Percentiles rank a stretch among this genome's conserved stretches.
Evolutionary conservation across 441 rosid genomes (phyloP).

Genomic region (Gossypium davidsonii): DNA sequence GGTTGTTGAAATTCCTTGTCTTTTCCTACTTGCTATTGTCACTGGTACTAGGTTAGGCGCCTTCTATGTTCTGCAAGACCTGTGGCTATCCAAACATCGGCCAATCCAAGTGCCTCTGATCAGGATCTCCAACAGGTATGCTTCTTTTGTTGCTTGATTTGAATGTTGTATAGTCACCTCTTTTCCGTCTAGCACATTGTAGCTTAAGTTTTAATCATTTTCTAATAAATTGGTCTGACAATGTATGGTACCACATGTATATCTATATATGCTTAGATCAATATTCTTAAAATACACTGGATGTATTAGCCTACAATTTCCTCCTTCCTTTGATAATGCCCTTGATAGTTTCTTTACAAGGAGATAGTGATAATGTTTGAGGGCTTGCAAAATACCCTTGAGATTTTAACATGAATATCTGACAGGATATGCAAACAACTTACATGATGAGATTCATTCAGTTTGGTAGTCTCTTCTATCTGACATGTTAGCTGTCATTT

Average conservation of each 20-base stretch:
- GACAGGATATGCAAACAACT: neutral
- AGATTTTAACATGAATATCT: neutral
- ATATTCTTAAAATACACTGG: neutral
- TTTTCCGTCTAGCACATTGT: neutral
- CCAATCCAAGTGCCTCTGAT: slow-evolving; percentile 74
- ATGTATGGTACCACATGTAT: neutral
- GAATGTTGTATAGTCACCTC: neutral
- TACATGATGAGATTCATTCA: neutral
- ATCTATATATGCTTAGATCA: neutral
- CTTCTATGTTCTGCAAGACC: slow-evolving; percentile 84
- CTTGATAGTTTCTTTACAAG: neutral
- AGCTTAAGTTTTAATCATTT: neutral
- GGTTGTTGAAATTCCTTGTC: neutral
- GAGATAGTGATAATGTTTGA: neutral
- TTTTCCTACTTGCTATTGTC: neutral
- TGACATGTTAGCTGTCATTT: neutral
- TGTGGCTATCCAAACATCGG: slow-evolving; percentile 80
- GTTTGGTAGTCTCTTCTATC: slow-evolving; percentile 5
- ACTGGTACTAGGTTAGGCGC: slow-evolving; percentile 67
- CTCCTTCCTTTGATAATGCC: neutral
- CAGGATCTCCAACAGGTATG: slow-evolving; percentile 96
- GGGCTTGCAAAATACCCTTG: neutral
- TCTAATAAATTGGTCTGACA: neutral
- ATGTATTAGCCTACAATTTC: neutral
- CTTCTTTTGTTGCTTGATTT: slow-evolving; percentile 13